Percentiles rank a stretch among this genome's conserved stretches.
These are phyloP conservation scores for Physcomitrellopsis africana DNA, from an alignment of 225 moss, liverwort and hornwort species.

Conservation along the genomic window DNA sequence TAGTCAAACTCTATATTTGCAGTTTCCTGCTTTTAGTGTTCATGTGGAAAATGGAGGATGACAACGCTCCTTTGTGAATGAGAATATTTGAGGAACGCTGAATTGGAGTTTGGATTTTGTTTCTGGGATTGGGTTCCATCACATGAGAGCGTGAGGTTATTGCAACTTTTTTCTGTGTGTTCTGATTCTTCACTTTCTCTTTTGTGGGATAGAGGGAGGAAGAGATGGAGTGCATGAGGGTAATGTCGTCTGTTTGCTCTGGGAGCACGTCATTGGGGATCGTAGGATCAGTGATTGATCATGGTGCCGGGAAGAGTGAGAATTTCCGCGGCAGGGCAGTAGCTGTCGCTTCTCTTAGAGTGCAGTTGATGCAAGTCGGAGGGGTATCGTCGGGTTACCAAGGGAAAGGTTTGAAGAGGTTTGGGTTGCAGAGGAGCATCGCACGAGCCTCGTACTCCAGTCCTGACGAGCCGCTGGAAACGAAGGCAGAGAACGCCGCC, in stretches of 20 bases:
- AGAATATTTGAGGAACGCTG: too few relatives aligned
- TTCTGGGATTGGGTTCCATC: too few relatives aligned
- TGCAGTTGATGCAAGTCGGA: not conserved
- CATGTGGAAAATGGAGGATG: too few relatives aligned
- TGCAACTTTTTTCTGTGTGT: too few relatives aligned
- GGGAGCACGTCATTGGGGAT: constrained; percentile 18
- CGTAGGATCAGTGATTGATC: constrained; percentile 18
- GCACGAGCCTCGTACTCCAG: constrained; percentile 36
- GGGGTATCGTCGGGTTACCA: not conserved
- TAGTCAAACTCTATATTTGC: too few relatives aligned
- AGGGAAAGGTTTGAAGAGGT: not conserved
- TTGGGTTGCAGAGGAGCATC: constrained; percentile 13
- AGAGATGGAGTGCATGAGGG: constrained; percentile 48
- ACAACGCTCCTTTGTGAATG: too few relatives aligned
- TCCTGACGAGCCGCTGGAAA: constrained; percentile 40
- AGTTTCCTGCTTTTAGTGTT: too few relatives aligned
- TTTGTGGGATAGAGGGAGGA: not conserved
- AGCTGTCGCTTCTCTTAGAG: constrained; percentile 18
- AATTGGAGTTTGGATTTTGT: too few relatives aligned
- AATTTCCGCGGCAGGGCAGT: not conserved
- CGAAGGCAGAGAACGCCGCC: constrained; percentile 41
- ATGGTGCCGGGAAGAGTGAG: not conserved
- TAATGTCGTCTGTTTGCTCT: constrained; percentile 38
- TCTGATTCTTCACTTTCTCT: too few relatives aligned
- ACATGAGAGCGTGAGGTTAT: too few relatives aligned